Base-by-base conservation (phyloP, 1,139 yeast genomes). In the Nakaseomyces delphensis region DNA sequence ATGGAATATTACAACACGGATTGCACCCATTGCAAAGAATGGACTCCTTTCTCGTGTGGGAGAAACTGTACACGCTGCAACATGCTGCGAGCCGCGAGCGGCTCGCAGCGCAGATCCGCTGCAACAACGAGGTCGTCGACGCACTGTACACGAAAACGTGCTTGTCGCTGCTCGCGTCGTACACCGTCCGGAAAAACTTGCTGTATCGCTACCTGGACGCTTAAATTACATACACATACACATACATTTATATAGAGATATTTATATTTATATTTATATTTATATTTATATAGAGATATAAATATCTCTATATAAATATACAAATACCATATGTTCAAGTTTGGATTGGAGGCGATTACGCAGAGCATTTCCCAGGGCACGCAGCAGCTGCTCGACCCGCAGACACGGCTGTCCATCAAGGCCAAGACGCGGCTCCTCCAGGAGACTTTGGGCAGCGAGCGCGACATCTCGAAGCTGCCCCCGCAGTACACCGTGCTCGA, bases 381-480 rank as follows among this genome's bases (percentile, higher is more conserved):
- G 18, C 37, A 33, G 37, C 37, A 53, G 36, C 39, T 53, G 4
- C 52, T 54, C 29, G 62, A 58, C 42, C 60, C 57, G 13, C 55
- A 57, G 31, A 54, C 61, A 3, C 54, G 50, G 33, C 43, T 60
- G 39, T 53, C 60, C 3, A 43, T 60, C n/a, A 52, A 52, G 39
- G 52, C 60, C 19, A 57, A 55, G 20, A 55, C 56, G 16, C 54
- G 60, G 39, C 54, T 53, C 37, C 46, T 82, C 28, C 89, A 82
- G 59, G 93, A 83, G 62, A 73, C 67, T 52, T 73, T 82, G 46
- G 91, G 89, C 30, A 70, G 79, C 40, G 74, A 73, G 46, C 83
- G 79, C 49, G 89, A 81, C 49, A 72, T 72, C 41, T 75, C 83
- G 48, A 85, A 82, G 58, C 69, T 83, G 44, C 94, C 94, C 31